Evolutionary conservation across 306 rosid species (phyloP), one percentile per base, ranked within the genome.

Genomic region (Clitoria ternatea): DNA sequence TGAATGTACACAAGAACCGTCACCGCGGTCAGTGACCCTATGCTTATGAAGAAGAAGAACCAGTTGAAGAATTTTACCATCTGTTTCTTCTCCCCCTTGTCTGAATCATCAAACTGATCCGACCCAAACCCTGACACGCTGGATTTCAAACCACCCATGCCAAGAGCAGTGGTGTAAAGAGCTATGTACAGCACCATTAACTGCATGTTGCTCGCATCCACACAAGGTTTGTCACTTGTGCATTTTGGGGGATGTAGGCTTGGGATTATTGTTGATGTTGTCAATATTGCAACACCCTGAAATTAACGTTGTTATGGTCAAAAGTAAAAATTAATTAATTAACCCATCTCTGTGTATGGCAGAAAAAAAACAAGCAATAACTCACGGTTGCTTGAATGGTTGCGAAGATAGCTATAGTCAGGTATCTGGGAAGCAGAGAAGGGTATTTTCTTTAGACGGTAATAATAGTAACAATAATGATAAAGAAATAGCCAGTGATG

Each of bases 71-170:
- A 93, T 18, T 73, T 84, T 0, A 71, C 15, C 97, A 90, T 90
- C 29, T 78, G 77, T 0, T 7, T 9, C 50, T 74, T 83, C 82
- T 94, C 98, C 4, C 33, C 74, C 7, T 78, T 45, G 66, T 90
- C 82, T 0, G 82, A 23, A 0, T 88, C 98, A 4, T 90, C 95
- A 42, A 94, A 94, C 48, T 94, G 98, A 71, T 90, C 97, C 0
- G 97, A 87, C 1, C 96, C 98, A 0, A 94, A 90, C 2, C 97
- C 97, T 0, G 98, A 90, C 1, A 90, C 96, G 24, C 96, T 87
- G 0, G 98, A 90, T 73, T 94, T 94, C 2, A 94, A 63, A 0
- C 98, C 98, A 0, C 98, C 97, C 0, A 92, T 89, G 52, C 98
- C 97, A 0, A 90, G 89, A 17, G 97, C 90, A 0, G 94, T 90